A percentile compares a stretch with the other conserved stretches of the same genome.
These are phyloP conservation scores for Narthecium ossifragum DNA, from an alignment of 106 monocot genomes.

Conservation along the genomic window DNA sequence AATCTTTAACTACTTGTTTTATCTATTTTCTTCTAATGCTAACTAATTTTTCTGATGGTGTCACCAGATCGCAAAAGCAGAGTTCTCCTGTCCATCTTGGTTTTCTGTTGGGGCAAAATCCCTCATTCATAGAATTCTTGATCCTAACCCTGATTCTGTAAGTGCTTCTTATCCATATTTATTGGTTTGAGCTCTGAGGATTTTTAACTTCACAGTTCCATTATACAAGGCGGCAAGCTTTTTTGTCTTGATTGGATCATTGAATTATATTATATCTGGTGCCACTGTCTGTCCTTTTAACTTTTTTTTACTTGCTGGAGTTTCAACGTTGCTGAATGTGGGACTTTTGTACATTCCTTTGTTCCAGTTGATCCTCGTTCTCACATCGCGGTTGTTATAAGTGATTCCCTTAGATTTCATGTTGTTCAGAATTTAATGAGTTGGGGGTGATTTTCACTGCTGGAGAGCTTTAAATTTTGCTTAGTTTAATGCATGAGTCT, in stretches of 20 bases:
- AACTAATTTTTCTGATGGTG: too few species aligned
- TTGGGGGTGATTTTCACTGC: too few species aligned
- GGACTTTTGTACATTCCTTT: too few species aligned
- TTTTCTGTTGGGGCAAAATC: slow-evolving; percentile 67
- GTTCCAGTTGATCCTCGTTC: too few species aligned
- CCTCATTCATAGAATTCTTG: slow-evolving; percentile 76
- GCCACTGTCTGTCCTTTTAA: too few species aligned
- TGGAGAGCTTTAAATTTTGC: too few species aligned
- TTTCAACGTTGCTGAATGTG: too few species aligned
- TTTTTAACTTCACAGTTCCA: neutral
- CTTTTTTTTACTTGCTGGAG: too few species aligned
- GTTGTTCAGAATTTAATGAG: too few species aligned
- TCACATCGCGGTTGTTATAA: too few species aligned
- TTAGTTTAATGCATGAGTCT: too few species aligned
- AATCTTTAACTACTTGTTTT: neutral
- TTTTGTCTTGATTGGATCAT: neutral
- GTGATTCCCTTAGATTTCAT: too few species aligned
- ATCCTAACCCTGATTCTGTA: slow-evolving; percentile 83
- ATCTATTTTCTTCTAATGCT: neutral
- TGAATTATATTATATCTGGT: neutral
- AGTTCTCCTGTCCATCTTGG: slow-evolving; percentile 77
- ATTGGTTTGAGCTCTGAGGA: neutral
- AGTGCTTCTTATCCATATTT: slow-evolving; percentile 18
- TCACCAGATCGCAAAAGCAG: slow-evolving; percentile 74
- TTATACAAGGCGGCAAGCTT: neutral